Base-by-base conservation (phyloP, 2,329 filamentous ascomycete genomes). In the Penicillium sp. region DNA sequence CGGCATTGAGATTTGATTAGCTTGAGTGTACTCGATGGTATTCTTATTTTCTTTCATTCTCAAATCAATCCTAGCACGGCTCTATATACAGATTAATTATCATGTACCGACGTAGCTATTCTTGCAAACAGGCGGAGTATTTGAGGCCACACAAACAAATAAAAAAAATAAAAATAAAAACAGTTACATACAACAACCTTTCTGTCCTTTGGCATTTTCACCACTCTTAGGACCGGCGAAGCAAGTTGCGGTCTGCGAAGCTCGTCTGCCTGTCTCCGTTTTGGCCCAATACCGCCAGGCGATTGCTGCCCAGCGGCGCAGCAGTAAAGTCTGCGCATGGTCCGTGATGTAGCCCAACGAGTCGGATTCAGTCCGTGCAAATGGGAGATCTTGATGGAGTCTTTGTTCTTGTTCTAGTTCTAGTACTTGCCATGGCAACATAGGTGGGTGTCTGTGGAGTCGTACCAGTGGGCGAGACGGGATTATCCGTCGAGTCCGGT, bases 251-350 rank as follows among this genome's bases (percentile, higher is more conserved):
- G 60, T 62, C 60, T 62, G 60, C 46, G 40, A 56, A 40, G 27
- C 44, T 54, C 48, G 44, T 47, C 50, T 50, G 46, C 39, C 15
- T 38, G 42, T 24, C 43, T 33, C 38, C 47, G 27, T 60, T 57
- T 47, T 55, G 42, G 57, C 56, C 57, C 53, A 55, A 61, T 56
- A 42, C 28, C 20, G 20, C 20, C 20, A 2, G 33, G 42, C 35
- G 55, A 58, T 67, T 65, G 65, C 59, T 67, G 65, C 65, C 65
- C 65, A 67, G 65, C 58, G 62, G 56, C 52, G 44, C 60, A 46
- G 64, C 64, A 63, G 64, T 66, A 66, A 66, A 64, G 63, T 60
- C 61, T 49, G 64, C 62, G 53, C 47, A 49, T 54, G 56, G 54
- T 56, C 52, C 47, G 53, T 57, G 53, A 46, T 55, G 56, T 61